A percentile compares a stretch with the other conserved stretches of the same genome.
These are phyloP conservation scores for Populus hybrid DNA, from an alignment of 441 rosid species.

Conservation along the genomic window DNA sequence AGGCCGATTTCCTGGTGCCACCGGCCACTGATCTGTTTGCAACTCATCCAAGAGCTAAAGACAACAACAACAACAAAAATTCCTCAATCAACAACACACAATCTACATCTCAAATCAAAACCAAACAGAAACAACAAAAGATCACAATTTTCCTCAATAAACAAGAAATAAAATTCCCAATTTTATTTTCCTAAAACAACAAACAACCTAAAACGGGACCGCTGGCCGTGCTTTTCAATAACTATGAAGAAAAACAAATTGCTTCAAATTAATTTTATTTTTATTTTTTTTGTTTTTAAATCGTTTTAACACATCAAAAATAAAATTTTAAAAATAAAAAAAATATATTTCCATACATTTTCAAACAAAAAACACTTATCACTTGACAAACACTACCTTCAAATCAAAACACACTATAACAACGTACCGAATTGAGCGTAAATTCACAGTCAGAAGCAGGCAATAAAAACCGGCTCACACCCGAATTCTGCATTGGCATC, in stretches of 20 bases:
- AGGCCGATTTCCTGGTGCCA: constrained; percentile 62
- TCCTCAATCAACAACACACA: background rate
- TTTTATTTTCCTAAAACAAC: background rate
- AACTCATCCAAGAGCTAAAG: constrained; percentile 87
- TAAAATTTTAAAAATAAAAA: too few species aligned
- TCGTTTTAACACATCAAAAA: too few species aligned
- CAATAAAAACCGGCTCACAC: constrained; percentile 65
- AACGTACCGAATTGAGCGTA: constrained; percentile 64
- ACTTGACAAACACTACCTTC: background rate
- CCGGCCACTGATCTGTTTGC: constrained; percentile 96
- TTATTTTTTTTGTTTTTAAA: too few species aligned
- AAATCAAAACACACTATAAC: background rate
- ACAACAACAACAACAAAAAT: constrained; percentile 2
- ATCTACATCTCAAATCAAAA: constrained; percentile 4
- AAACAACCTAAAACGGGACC: background rate
- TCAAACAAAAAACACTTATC: background rate
- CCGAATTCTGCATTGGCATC: constrained; percentile 49
- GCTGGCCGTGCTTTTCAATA: too few species aligned
- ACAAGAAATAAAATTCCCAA: background rate
- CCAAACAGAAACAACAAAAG: background rate
- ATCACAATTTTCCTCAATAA: constrained; percentile 20
- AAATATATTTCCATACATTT: background rate
- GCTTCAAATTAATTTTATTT: too few species aligned
- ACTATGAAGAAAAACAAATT: too few species aligned
- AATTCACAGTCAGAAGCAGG: constrained; percentile 90